Conservation (phyloP, 2,329 filamentous ascomycete genomes). For the Aaosphaeria arxii region DNA sequence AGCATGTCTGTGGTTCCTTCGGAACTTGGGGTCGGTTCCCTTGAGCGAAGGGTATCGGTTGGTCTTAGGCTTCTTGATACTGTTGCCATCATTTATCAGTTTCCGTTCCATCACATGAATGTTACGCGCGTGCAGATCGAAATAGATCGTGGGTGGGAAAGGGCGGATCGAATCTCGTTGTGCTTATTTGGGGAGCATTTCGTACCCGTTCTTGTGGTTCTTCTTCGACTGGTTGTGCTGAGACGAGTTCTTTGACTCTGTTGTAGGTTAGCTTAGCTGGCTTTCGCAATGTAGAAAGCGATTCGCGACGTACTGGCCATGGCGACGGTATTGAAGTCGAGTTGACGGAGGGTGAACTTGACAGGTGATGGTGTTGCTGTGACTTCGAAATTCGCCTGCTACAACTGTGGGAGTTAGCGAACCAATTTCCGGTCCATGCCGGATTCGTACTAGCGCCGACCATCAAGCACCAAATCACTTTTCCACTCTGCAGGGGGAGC, state of each 20-base stretch:
- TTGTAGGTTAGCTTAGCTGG: constrained; percentile 12
- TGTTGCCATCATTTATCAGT: constrained; percentile 38
- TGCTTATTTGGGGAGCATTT: constrained; percentile 16
- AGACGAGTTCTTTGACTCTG: constrained; percentile 99
- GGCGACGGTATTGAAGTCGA: constrained; percentile 47
- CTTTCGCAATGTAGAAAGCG: background rate
- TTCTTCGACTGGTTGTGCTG: constrained; percentile 99
- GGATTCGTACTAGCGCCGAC: too few relatives aligned
- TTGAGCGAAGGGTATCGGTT: constrained; percentile 98
- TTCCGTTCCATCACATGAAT: background rate
- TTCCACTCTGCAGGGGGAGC: too few relatives aligned
- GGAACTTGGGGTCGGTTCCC: constrained; percentile 99
- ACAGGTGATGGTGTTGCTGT: background rate
- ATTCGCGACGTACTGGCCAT: constrained; percentile 64
- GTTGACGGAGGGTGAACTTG: constrained; percentile 21
- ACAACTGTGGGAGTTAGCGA: too few relatives aligned
- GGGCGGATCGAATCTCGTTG: background rate
- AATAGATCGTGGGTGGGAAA: background rate
- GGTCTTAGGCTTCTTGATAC: constrained; percentile 99
- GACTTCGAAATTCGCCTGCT: background rate
- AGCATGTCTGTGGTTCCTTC: constrained; percentile 99
- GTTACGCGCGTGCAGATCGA: background rate
- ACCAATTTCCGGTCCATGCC: too few relatives aligned
- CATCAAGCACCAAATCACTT: too few relatives aligned
- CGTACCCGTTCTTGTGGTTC: constrained; percentile 98